A percentile compares a stretch with the other conserved stretches of the same genome.
These are phyloP conservation scores for Quercus cerris DNA, from an alignment of 306 rosid species.

Conservation along the genomic window DNA sequence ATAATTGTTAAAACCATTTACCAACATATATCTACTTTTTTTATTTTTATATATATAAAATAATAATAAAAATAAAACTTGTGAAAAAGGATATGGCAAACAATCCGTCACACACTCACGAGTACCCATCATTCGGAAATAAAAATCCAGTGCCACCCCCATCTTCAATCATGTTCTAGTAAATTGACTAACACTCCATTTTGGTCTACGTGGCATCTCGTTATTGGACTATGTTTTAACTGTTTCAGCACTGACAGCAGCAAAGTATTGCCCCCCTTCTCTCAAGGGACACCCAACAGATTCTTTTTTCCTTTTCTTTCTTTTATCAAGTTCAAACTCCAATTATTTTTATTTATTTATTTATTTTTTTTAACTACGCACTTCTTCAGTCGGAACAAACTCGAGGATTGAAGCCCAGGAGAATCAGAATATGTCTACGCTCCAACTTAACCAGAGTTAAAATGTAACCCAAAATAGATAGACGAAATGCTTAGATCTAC, in stretches of 20 bases:
- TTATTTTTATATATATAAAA: neutral
- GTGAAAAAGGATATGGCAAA: neutral
- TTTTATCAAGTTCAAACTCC: neutral
- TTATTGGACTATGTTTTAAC: constrained; percentile 26
- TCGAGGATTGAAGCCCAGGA: neutral
- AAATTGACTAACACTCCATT: constrained; percentile 21
- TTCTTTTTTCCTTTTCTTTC: neutral
- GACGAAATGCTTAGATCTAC: neutral
- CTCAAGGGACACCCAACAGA: neutral
- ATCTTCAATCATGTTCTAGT: neutral
- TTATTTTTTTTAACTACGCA: neutral
- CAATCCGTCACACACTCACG: neutral
- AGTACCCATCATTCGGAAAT: neutral
- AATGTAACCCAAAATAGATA: neutral
- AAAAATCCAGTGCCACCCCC: neutral
- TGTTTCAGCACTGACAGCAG: constrained; percentile 10
- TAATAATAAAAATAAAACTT: neutral
- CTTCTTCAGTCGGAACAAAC: neutral
- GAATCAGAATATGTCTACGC: constrained; percentile 2
- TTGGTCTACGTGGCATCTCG: constrained; percentile 11
- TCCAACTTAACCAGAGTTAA: constrained; percentile 3
- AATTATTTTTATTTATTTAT: neutral
- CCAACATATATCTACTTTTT: neutral
- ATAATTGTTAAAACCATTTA: constrained; percentile 31
- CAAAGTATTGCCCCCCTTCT: neutral